Base-by-base conservation (phyloP, 1,284 basidiomycete genomes). In the Moniliophthora roreri region DNA sequence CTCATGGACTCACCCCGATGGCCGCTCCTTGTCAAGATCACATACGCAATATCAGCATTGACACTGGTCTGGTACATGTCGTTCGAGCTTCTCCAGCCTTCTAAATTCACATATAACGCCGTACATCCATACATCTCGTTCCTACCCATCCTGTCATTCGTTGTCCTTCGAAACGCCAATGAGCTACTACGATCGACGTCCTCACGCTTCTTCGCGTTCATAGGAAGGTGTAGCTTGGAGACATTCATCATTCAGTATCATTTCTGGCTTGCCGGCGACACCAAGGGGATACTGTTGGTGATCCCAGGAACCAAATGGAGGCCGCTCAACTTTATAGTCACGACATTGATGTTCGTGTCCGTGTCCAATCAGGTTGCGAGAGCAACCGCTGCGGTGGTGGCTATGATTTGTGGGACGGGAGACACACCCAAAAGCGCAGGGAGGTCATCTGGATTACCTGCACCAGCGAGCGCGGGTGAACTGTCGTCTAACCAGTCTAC, bases 211-310 rank as follows among this genome's bases (percentile, higher is more conserved):
- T 95, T 93, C 70, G 84, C 83, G 37, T 93, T 90, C 68, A 79
- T 95, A 52, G 93, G 93, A 39, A 82, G 78, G 64, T 91, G 89
- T 68, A 91, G 89, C 4, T 77, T 94, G 42, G 91, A 94, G 69
- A 88, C 90, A 0, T 94, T 93, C 67, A 89, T 95, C 64, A 82
- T 94, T 58, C 91, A 95, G 66, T 95, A 88, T 70, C 93, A 95
- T 68, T 76, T 93, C 48, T 95, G 92, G 89, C 78, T 95, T 36
- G 92, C 89, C 0, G 89, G 82, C 4, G 93, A 95, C 65, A 93
- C 90, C 16, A 91, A 91, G 66, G 91, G 90, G 16, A 78, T 95
- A 57, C 77, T 95, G 35, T 71, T 93, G 50, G 80, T 95, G 48
- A 72, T 95, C 41, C 91, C 91, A 0, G 86, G 88, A 18, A 86